Evolutionary conservation across 1,284 basidiomycete species (phyloP).

Genomic region (Ganoderma multipileum): DNA sequence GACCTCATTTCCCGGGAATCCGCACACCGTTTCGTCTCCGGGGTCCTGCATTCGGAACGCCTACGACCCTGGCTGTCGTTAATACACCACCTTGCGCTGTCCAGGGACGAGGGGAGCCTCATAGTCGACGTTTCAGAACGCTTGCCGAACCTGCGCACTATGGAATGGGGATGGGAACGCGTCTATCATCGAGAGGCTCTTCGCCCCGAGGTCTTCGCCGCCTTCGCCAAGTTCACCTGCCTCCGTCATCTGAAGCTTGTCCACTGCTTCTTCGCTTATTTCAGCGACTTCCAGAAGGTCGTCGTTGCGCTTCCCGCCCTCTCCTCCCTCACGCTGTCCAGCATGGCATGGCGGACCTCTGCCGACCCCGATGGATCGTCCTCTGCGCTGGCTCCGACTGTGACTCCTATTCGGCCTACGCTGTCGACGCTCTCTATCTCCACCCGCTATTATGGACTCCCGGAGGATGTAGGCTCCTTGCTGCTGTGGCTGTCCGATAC

Average conservation of each 20-base stretch:
- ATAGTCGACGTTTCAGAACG: neutral
- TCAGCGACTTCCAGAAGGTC: neutral
- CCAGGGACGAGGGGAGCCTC: neutral
- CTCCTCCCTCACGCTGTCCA: neutral
- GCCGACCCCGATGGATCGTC: neutral
- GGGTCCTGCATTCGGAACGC: neutral
- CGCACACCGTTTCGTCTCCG: neutral
- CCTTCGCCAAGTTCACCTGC: neutral
- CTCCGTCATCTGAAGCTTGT: neutral
- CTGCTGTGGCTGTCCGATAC: neutral
- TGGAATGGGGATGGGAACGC: neutral
- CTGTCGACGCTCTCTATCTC: neutral
- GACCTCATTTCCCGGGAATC: neutral
- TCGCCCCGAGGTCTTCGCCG: neutral
- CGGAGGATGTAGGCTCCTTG: too few relatives aligned
- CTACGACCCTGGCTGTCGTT: neutral
- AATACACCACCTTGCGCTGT: neutral
- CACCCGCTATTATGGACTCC: neutral
- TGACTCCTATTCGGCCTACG: too few relatives aligned
- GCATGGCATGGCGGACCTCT: neutral
- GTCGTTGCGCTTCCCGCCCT: neutral
- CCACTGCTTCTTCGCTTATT: neutral
- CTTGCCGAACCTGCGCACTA: neutral
- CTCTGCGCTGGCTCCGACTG: neutral
- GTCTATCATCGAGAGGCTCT: neutral